Evolutionary conservation across 306 rosid genomes (phyloP).

Genomic region (Inga oerstediana): DNA sequence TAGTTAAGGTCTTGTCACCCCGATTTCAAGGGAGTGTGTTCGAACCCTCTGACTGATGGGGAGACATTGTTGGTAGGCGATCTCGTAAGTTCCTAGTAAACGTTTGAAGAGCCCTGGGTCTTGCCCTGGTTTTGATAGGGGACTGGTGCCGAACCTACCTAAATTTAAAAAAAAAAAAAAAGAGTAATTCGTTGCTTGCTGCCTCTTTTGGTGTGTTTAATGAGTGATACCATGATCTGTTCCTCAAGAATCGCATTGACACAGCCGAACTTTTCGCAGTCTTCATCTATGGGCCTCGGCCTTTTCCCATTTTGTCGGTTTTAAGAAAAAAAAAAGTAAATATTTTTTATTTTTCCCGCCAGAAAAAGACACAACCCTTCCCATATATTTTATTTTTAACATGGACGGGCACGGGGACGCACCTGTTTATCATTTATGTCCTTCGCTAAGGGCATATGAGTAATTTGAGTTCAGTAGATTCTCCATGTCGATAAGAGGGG

Average conservation of each 20-base stretch:
- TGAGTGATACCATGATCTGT: not conserved
- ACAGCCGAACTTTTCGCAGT: not conserved
- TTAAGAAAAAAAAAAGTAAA: not conserved
- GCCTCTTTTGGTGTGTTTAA: conserved; percentile 20
- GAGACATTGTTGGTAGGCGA: too few relatives aligned
- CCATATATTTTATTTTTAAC: not conserved
- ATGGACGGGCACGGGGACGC: not conserved
- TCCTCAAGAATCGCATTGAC: not conserved
- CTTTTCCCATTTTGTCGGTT: not conserved
- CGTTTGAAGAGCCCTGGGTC: too few relatives aligned
- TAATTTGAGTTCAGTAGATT: conserved; percentile 29
- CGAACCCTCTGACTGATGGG: too few relatives aligned
- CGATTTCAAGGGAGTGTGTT: too few relatives aligned
- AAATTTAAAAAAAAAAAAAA: too few relatives aligned
- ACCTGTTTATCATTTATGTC: not conserved
- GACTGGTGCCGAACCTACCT: too few relatives aligned
- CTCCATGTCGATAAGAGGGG: conserved; percentile 37
- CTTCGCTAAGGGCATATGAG: conserved; percentile 19
- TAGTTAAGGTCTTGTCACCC: too few relatives aligned
- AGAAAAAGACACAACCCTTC: not conserved
- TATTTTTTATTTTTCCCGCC: not conserved
- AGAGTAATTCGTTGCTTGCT: not conserved
- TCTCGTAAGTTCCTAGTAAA: too few relatives aligned
- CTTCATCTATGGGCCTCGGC: not conserved
- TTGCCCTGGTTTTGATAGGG: too few relatives aligned